Base-by-base conservation (phyloP, 306 rosid genomes). In the Corylus americana region DNA sequence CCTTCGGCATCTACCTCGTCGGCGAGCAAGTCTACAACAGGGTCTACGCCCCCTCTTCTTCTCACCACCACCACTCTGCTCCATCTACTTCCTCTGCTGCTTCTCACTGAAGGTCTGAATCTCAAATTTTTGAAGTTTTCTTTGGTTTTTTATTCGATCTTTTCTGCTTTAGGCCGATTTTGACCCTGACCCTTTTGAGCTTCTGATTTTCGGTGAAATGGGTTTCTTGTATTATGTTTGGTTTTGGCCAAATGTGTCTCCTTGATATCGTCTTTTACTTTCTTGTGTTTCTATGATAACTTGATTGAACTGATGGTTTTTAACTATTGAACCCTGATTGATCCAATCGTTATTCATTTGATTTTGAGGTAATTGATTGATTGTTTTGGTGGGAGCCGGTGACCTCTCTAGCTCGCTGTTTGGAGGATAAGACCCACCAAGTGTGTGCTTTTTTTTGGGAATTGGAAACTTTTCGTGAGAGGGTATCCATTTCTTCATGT, bases 1-100 rank as follows among this genome's bases (percentile, higher is more conserved):
- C 98, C 70, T 93, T 96, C 66, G 97, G 98, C 35, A 44, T 91
- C 77, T 96, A 96, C 81, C 91, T 96, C 27, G 93, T 91, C 61
- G 98, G 94, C 25, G 99, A 93, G 71, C 97, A 95, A 78, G 77
- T 88, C 81, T 96, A 89, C 89, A 73, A 88, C 70, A 82, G 80
- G 68, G 4, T 87, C 73, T 10, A 79, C 37, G 77, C 93, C 58
- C 87, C 94, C 25, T 14, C 85, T 5, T 64, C 87, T 35, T 76
- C 71, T 54, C 85, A 69, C 45, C 77, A 84, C 62, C 83, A 74
- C 69, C 73, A 82, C 68, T 53, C 74, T 51, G 61, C 78, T 37
- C 55, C 76, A n/a, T 74, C 86, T 18, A 57, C 85, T 25, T 74
- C 83, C 58, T 73, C 84, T 37, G 74, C 88, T 31, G 74, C 88